These are phyloP conservation scores for Cornus florida DNA, from an alignment of 148 eudicot species.

Conservation along the genomic window DNA sequence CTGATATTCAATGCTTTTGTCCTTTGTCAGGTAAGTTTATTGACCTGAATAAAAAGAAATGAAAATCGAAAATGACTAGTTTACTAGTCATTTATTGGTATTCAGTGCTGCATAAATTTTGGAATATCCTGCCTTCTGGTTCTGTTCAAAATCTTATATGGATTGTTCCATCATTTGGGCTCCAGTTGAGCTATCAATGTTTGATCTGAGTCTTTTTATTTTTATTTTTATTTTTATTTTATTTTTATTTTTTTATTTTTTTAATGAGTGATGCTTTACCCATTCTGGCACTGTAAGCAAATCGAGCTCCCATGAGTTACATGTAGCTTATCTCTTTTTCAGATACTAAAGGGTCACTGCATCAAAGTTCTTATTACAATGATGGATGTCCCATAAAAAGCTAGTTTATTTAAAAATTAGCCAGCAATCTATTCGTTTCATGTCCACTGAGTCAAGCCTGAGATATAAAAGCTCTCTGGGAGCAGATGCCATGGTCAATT, in stretches of 20 bases:
- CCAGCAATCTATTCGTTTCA: no score
- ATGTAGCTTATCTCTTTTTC: neutral
- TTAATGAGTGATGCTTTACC: neutral
- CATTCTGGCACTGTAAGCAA: neutral
- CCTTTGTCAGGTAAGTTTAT: conserved; percentile 70
- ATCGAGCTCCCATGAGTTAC: neutral
- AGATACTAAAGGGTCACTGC: neutral
- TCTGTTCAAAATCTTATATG: neutral
- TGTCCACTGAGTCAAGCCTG: neutral
- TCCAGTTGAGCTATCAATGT: neutral
- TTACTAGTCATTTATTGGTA: neutral
- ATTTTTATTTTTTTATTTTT: no score
- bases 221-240: no score
- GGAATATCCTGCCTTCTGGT: no score
- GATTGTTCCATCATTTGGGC: neutral
- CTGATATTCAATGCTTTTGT: conserved; percentile 93
- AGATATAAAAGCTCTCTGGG: neutral
- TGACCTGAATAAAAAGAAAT: neutral
- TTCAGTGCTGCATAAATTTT: no score
- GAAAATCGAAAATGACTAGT: neutral
- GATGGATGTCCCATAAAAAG: neutral
- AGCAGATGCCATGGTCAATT: neutral
- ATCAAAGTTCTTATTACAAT: neutral
- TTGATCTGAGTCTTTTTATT: neutral
- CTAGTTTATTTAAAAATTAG: no score